These are phyloP conservation scores for Hypoxylon sp. DNA, from an alignment of 2,329 filamentous ascomycete genomes.

Conservation along the genomic window DNA sequence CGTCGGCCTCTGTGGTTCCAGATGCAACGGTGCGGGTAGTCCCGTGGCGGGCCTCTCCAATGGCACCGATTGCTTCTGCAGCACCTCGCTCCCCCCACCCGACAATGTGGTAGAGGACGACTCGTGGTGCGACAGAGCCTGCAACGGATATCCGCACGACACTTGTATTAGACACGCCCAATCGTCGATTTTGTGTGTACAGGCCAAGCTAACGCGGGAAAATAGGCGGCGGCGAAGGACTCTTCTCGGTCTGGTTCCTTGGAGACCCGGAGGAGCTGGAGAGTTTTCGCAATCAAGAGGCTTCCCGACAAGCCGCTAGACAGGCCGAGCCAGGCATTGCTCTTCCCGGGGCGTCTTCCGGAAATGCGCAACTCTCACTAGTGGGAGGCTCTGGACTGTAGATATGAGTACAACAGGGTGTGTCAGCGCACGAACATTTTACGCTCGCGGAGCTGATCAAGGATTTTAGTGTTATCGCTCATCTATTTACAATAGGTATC, in stretches of 20 bases:
- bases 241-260: slow-evolving; percentile 23
- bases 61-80: slow-evolving; percentile 35
- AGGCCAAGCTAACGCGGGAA: not conserved
- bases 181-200: not conserved
- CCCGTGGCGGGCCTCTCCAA: slow-evolving; percentile 31
- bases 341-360: not conserved
- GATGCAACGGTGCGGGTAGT: slow-evolving; percentile 1
- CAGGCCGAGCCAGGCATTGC: not conserved
- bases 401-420: no score
- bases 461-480: no score
- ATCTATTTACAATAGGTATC: no score
- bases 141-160: slow-evolving; percentile 24
- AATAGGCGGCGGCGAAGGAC: slow-evolving; percentile 28
- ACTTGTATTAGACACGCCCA: slow-evolving; percentile 21
- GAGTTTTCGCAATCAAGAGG: not conserved
- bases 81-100: slow-evolving; percentile 15
- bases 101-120: slow-evolving; percentile 23
- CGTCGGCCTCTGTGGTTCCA: slow-evolving; percentile 13
- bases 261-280: not conserved
- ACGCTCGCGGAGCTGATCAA: no score
- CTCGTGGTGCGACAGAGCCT: slow-evolving; percentile 25
- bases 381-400: not conserved
- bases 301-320: slow-evolving; percentile 3
- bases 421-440: no score
- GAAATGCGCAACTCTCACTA: not conserved